Evolutionary conservation across 768 basidiomycete genomes (phyloP), one percentile per base, ranked within the genome.

Genomic region (Amanita pseudoporphyria): DNA sequence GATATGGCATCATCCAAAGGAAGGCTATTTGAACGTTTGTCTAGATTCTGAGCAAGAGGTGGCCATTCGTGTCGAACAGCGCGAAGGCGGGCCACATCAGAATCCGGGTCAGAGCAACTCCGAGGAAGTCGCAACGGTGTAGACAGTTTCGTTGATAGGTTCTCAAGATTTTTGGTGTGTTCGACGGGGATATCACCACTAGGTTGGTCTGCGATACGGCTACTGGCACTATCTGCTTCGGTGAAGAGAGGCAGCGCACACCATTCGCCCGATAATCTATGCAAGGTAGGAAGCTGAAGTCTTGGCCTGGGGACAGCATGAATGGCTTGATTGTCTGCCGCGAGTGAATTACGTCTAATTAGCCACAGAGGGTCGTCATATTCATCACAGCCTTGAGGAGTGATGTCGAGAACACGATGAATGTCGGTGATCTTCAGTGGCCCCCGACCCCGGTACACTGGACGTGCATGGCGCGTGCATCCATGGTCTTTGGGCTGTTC

Each of bases 291-390:
- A 3, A 28, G 26, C 26, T 22, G 19, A 12, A 2, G 9, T 10
- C 16, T 32, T 9, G 14, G n/a, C n/a, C 3, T 18, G 6, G 14
- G 18, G 21, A n/a, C 18, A 16, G 19, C 14, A 18, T 18, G n/a
- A n/a, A 36, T 6, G 18, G 38, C 31, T 48, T 31, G 47, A 3
- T 36, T n/a, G 26, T 30, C 18, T 31, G 21, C 24, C 24, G 24
- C 35, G 32, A 47, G 35, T 10, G 45, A 22, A 35, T 37, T 21
- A 35, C 28, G 37, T 39, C 47, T 21, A 40, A 48, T 37, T 14
- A 48, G 26, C 47, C 47, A 40, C 19, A 40, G 16, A 2, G 47
- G 47, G 26, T 40, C 28, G 9, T 48, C 47, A 21, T 31, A 48
- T 6, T 40, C 38, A 19, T 48, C 38, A 7, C 13, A 9, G 7